Percentiles rank a stretch among this genome's conserved stretches.
phyloP scores from a whole-genome alignment of 106 monocot genomes.

The Phalaenopsis aphrodite region DNA sequence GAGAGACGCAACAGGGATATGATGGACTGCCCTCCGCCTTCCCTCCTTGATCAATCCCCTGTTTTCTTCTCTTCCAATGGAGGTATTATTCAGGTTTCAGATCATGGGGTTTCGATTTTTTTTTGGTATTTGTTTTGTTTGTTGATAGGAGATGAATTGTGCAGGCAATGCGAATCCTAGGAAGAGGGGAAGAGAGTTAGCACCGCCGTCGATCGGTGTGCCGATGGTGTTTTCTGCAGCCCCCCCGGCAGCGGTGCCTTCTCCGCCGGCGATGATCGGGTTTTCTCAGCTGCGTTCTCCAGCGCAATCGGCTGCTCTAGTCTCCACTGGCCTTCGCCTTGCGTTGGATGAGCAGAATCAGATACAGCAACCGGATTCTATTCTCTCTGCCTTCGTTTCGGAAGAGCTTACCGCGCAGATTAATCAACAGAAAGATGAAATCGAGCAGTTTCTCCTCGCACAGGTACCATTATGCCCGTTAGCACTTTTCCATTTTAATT shows the following conservation, averaged over 20 bases:
- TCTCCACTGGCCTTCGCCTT: constrained; percentile 64
- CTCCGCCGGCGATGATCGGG: constrained; percentile 9
- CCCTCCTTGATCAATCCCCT: not conserved
- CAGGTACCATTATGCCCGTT: constrained; percentile 24
- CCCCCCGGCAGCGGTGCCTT: not conserved
- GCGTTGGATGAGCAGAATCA: constrained; percentile 35
- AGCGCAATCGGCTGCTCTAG: constrained; percentile 10
- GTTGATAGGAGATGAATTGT: not conserved
- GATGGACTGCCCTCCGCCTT: constrained; percentile 12
- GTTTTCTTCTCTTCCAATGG: constrained; percentile 11
- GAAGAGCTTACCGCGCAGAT: constrained; percentile 34
- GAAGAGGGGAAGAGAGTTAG: constrained; percentile 30
- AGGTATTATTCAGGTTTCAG: not conserved
- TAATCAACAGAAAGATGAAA: constrained; percentile 35
- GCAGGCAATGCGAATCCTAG: constrained; percentile 25
- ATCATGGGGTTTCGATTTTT: not conserved
- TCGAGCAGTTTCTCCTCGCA: constrained; percentile 46
- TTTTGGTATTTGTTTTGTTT: not conserved
- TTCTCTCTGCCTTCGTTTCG: constrained; percentile 5
- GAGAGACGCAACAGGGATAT: constrained; percentile 11
- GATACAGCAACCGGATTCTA: constrained; percentile 3
- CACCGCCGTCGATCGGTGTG: not conserved
- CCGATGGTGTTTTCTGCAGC: not conserved
- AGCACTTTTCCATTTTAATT: not conserved
- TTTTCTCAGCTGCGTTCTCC: not conserved